Base-by-base conservation (phyloP, 2,329 filamentous ascomycete species). In the Passalora sequoiae region DNA sequence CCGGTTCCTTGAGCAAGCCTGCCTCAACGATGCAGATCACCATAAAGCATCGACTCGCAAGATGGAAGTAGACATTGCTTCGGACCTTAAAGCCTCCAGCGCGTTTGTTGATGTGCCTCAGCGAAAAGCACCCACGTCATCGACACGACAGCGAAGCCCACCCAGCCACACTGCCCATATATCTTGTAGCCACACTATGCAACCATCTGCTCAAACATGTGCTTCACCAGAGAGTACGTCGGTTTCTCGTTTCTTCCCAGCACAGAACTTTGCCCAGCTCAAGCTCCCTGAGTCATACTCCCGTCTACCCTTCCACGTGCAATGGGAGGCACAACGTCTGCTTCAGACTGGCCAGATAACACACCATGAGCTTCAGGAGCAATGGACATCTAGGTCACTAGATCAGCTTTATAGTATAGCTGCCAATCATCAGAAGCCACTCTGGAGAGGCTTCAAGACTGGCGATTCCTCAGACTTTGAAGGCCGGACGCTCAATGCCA, bases 291-390 rank as follows among this genome's bases (percentile, higher is more conserved):
- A 13, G 3, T 44, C 25, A n/a, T 49, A 55, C 13, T 17, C 24
- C 4, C 32, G 25, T 4, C 36, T 57, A 10, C 44, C 51, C 3
- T 53, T 57, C 17, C n/a, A 46, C 7, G 13, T 55, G 2, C 44
- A 46, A 8, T 53, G 53, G 50, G 57, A 58, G 31, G 47, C 44
- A 13, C 48, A 55, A 19, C 44, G 54, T 17, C 25, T 58, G 4
- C 40, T 58, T 3, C 54, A 57, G n/a, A 38, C 44, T 2, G 21
- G 39, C 12, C 22, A 40, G 1, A 39, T 59, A 3, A 33, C 32
- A 5, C 8, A 49, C 4, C n/a, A 29, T 17, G 40, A 46, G 3
- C 45, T 56, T 5, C 37, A 38, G 2, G 15, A 27, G 2, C 24
- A 20, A 35, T 57, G 53, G 51, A 3, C 30, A 8, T 38, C 44